Evolutionary conservation across 2,329 filamentous ascomycete species (phyloP), one percentile per base, ranked within the genome.

Genomic region (Penicillium sp.): DNA sequence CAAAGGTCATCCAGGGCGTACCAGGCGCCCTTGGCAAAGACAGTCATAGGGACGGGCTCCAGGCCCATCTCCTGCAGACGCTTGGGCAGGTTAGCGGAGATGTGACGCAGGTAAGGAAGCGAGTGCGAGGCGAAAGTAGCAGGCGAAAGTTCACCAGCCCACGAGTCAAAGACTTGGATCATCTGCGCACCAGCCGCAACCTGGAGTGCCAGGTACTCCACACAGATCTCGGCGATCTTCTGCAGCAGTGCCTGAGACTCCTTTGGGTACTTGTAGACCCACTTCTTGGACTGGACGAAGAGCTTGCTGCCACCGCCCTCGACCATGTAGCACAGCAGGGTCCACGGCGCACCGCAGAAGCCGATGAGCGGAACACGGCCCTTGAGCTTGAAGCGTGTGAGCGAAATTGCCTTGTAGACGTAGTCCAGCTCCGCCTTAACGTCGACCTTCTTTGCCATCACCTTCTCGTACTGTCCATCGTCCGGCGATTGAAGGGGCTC

Each of bases 11-110:
- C 91, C 49, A 99, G 82, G 4, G 92, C 92, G 75, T 96, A 95
- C 91, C 95, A 98, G 11, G 95, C 93, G 11, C 95, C 95, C 80
- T 99, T 99, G 35, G 95, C 92, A 75, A 99, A 99, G 25, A 98
- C 92, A 5, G 93, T 96, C 93, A 98, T 97, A 3, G 95, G 95
- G 3, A 99, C 93, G 11, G 80, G 82, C 57, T 93, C 90, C 52
- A 93, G 78, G 0, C 88, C 87, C 71, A 96, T 82, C 72, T 91
- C 89, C 66, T 84, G 80, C 56, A 98, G 79, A 59, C 86, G 87
- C 66, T 80, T 82, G 1, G 93, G 93, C 3, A 99, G 83, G 65
- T 93, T 85, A 65, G 89, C 81, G 11, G 92, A 87, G 66, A 99
- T 98, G 72, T 93, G 87, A 44, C 85, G 84, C 53, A 99, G 83